Conservation (phyloP, 2,329 filamentous ascomycete species). For the Trichoderma koningii region DNA sequence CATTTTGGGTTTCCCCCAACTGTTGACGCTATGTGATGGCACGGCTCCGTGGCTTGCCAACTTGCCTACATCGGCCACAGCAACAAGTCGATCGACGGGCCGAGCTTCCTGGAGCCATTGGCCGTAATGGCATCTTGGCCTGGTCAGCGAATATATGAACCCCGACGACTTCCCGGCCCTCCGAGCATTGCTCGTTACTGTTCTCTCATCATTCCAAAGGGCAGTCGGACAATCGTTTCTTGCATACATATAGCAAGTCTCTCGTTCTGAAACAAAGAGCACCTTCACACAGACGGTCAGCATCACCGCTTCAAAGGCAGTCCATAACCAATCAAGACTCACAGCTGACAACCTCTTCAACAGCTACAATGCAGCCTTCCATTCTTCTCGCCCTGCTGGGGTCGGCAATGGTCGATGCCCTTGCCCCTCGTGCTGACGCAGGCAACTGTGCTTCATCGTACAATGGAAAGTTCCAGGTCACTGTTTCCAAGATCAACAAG, state of each 20-base stretch:
- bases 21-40: background rate
- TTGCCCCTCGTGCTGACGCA: slow-evolving; percentile 49
- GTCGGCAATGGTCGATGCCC: slow-evolving; percentile 43
- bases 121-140: too few relatives aligned
- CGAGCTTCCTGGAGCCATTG: too few relatives aligned
- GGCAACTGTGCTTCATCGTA: slow-evolving; percentile 54
- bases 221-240: slow-evolving; percentile 10
- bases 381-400: slow-evolving; percentile 45
- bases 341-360: background rate
- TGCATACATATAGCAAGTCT: background rate
- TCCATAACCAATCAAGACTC: background rate
- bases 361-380: slow-evolving; percentile 41
- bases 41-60: slow-evolving; percentile 7
- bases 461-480: slow-evolving; percentile 60
- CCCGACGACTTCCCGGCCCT: background rate
- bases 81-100: background rate
- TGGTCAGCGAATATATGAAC: slow-evolving; percentile 10
- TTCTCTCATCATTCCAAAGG: slow-evolving; percentile 38
- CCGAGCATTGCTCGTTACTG: slow-evolving; percentile 29
- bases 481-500: slow-evolving; percentile 48
- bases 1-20: background rate
- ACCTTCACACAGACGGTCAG: background rate
- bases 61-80: background rate
- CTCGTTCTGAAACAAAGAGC: background rate
- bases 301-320: background rate